Evolutionary conservation across 495 filamentous ascomycete species (phyloP), one percentile per base, ranked within the genome.

Genomic region (Daldinia decipiens): DNA sequence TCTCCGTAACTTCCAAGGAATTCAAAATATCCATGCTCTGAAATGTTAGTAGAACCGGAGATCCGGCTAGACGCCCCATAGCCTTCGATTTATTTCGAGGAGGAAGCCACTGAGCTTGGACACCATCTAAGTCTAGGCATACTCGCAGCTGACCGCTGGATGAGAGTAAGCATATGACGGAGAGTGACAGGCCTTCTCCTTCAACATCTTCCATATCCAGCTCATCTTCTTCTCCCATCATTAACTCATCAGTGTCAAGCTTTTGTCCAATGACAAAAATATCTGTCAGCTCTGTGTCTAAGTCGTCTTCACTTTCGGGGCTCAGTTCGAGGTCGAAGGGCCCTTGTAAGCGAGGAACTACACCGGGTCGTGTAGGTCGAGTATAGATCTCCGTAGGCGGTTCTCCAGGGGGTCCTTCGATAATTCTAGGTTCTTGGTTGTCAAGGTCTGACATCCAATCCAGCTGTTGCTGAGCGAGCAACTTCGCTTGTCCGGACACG

Each of bases 31-130:
- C 89, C 50, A 93, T 79, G 27, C 81, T 83, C 36, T 87, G 84
- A 72, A 86, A 86, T 1, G 82, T 83, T 13, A 87, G 75, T 4
- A 87, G 72, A 1, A 79, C 76, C 6, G 80, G 81, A 0, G 77
- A 52, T 15, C 77, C 76, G 21, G 53, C 13, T 13, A 77, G 70
- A 3, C 66, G 67, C n/a, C 77, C 74, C 73, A 76, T 78, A 17
- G 71, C 79, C 79, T 76, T 83, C 70, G 68, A 82, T 73, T 79
- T 86, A 68, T 78, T 71, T 24, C 77, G 78, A 17, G 82, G 88
- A 2, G 93, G 92, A 9, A 97, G 85, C 94, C 94, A 97, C 73
- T 93, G 88, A 8, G 90, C 93, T 77, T 94, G 88, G 1, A 96
- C 87, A 0, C 91, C 92, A 34, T 93, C 89, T 2, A 93, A 74